Base-by-base conservation (phyloP, 2,329 filamentous ascomycete genomes). In the Diplodia intermedia region DNA sequence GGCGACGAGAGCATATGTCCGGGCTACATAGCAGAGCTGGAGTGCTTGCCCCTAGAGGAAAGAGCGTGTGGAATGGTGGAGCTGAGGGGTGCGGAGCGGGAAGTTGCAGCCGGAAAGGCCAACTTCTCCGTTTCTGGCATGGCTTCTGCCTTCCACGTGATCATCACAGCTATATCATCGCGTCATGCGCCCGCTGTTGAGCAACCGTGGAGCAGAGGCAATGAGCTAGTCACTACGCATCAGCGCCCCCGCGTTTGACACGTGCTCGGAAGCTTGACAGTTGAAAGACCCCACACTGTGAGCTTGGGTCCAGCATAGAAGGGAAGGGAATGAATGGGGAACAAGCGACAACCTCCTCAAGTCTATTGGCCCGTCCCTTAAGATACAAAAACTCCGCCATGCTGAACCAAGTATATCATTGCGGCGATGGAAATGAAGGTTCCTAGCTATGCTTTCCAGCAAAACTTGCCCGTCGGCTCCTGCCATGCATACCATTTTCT, bases 311-410 rank as follows among this genome's bases (percentile, higher is more conserved):
- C 14, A 38, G 8, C 36, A 12, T 38, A 4, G 4, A n/a, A 38
- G 20, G 38, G 4, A n/a, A 38, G 20, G 38, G 36, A 29, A 29
- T n/a, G 12, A 8, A 18, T 26, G 29, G 23, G 18, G 11, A 8
- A 63, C 33, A 52, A 15, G 31, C n/a, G 47, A 52, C 60, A 52
- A 23, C 38, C 7, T 52, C 38, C 7, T 52, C n/a, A 36, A 52
- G n/a, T 63, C 60, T 63, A 63, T 52, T n/a, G 20, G 4, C 49
- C 60, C 60, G 47, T 11, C 52, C 43, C 60, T 38, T 38, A 63
- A 63, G 18, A 38, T 52, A 63, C 60, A 63, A 26, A 50, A 63
- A 63, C 60, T 31, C 60, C 60, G n/a, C 50, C 47, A 63, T 63
- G 60, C 60, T 62, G 6, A 29, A 50, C 57, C 57, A 62, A 33